Conservation (phyloP, 768 basidiomycete genomes). For the Lactarius deliciosus region DNA sequence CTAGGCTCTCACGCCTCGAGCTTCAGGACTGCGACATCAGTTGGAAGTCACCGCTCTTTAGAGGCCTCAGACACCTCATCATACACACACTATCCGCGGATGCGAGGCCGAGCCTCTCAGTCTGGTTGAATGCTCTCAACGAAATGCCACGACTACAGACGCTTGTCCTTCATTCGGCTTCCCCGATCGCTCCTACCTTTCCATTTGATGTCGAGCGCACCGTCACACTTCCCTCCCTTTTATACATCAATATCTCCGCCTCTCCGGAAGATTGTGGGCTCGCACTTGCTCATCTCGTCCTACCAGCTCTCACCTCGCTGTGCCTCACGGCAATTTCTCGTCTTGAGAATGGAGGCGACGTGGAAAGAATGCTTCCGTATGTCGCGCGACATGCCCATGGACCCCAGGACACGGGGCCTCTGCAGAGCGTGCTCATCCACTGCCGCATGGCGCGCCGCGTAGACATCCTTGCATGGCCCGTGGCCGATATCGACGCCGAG, state of each 20-base stretch:
- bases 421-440: no score
- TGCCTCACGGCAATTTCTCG: not conserved
- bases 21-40: constrained; percentile 2
- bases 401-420: no score
- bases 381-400: no score
- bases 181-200: not conserved
- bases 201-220: not conserved
- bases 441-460: no score
- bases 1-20: constrained; percentile 9
- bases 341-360: no score
- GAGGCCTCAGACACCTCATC: not conserved
- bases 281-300: constrained; percentile 1
- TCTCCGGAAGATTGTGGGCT: not conserved
- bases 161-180: not conserved
- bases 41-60: constrained; percentile 14
- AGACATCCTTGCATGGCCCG: no score
- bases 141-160: not conserved
- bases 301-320: not conserved
- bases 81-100: not conserved
- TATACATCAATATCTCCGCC: not conserved
- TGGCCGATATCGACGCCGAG: no score
- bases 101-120: not conserved
- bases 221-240: not conserved
- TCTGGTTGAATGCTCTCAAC: constrained; percentile 7
- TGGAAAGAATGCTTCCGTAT: no score